Base-by-base conservation (phyloP, 2,329 filamentous ascomycete species). In the Metarhizium humberi region DNA sequence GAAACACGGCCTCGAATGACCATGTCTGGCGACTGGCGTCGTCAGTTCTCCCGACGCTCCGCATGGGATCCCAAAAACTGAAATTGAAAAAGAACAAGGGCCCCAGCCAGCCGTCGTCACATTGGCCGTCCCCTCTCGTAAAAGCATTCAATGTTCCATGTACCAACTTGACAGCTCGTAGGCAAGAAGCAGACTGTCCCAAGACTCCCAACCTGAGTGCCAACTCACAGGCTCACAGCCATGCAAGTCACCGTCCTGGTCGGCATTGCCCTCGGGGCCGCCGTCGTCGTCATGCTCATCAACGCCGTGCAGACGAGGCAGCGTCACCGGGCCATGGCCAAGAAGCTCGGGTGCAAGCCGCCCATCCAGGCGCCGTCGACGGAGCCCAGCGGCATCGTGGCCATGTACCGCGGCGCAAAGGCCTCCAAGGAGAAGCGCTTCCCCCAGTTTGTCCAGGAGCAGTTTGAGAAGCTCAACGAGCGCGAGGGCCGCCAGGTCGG, bases 271-370 rank as follows among this genome's bases (percentile, higher is more conserved):
- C 50, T 51, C 10, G 58, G 48, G 36, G 58, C 53, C 11, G 38
- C 58, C 18, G 30, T 55, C 47, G 25, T 59, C 38, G 53, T 51
- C 47, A 54, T 57, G 43, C n/a, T 60, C 48, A 25, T 57, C 43
- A 54, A 53, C 38, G 46, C 42, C 6, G 56, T 61, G 18, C 50
- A 34, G 47, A 54, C 47, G 16, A 46, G 18, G 25, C 20, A 51
- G 18, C 51, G 55, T 18, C 56, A 60, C 34, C 54, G 55, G 25
- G 52, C 55, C 18, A 29, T 49, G 6, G 57, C 60, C 7, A 55
- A 53, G 32, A 45, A 57, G 14, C 57, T 63, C 16, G 62, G 61
- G 55, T 64, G 63, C 53, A 51, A 60, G 30, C 51, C 56, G 5
- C 38, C 60, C 1, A 32, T 56, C 7, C 20, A 38, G 25, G 56